Evolutionary conservation across 768 basidiomycete species (phyloP), one percentile per base, ranked within the genome.

Genomic region (Mycena haematopus): DNA sequence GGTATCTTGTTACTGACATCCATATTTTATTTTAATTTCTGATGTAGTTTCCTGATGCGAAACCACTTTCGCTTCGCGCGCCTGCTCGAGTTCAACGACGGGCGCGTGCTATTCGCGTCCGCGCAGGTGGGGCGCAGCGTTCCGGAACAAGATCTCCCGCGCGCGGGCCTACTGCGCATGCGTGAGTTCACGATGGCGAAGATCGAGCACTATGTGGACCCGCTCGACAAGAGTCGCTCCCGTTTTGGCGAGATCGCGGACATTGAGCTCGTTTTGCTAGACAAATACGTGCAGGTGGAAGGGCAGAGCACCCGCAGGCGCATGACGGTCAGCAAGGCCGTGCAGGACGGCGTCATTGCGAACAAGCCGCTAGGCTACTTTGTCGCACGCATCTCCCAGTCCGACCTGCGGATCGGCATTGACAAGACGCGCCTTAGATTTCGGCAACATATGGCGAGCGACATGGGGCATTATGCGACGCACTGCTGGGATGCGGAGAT

Each of bases 401-500:
- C 96, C 84, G 82, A 99, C 53, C 70, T 88, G 68, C 91, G 91
- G 77, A 93, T 99, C 71, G 97, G 96, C 63, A 90, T 99, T 76
- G 82, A 96, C 79, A 88, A 90, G 15, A 65, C 72, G 50, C 86
- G 95, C 9, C 80, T 98, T 65, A 86, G 97, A 55, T 99, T 98
- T 86, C 84, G 97, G 35, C 97, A 99, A 72, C 97, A 99, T 75
- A 99, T 99, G 97, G 84, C 78, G 38, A 99, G 99, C 78, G 97
- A 99, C 81, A 99, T 99, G 96, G 97, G 97, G 1, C 97, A 99
- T 76, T 99, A 99, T 75, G 96, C 97, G 57, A 86, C 95, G 40
- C 96, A 99, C 78, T 99, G 97, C 77, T 99, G 97, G 97, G 97
- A 99, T 73, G 97, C 96, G 45, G 97, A 99, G 80, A 98, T 99